A percentile compares a stretch with the other conserved stretches of the same genome.
Evolutionary conservation across 345 rosid genomes (phyloP).

Genomic region (Microcos paniculata): DNA sequence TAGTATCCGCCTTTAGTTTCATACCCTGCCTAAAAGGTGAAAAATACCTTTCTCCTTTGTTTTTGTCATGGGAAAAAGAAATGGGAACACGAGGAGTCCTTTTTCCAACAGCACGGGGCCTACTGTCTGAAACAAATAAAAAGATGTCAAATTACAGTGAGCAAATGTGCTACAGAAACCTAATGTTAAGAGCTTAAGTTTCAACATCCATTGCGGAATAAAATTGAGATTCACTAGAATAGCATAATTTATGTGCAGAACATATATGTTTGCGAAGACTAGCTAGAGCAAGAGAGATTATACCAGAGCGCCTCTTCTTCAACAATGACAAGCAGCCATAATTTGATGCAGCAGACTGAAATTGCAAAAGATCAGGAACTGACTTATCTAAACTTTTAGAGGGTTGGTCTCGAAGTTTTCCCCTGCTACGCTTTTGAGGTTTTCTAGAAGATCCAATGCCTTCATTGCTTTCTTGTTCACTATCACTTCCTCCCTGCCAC

Average conservation of each 20-base stretch:
- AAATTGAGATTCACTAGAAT: background rate
- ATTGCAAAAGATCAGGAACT: constrained; percentile 59
- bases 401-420: constrained; percentile 37
- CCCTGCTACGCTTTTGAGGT: constrained; percentile 53
- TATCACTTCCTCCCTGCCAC: constrained; percentile 71
- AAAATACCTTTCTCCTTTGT: constrained; percentile 43
- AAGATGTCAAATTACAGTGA: constrained; percentile 18
- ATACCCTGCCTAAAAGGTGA: constrained; percentile 58
- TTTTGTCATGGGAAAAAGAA: constrained; percentile 55
- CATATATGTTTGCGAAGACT: background rate
- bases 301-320: constrained; percentile 74
- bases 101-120: constrained; percentile 84
- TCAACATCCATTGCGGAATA: background rate
- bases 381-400: constrained; percentile 49
- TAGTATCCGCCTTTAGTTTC: constrained; percentile 45
- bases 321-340: constrained; percentile 58
- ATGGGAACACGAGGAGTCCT: constrained; percentile 84
- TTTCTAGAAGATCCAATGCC: constrained; percentile 39
- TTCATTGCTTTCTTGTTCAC: constrained; percentile 67
- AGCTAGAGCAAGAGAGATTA: constrained; percentile 21
- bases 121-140: constrained; percentile 48
- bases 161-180: constrained; percentile 1
- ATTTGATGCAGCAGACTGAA: constrained; percentile 53
- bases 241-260: constrained; percentile 9
- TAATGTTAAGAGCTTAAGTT: constrained; percentile 4